Evolutionary conservation across 345 rosid species (phyloP).

Genomic region (Trapa bicornis): DNA sequence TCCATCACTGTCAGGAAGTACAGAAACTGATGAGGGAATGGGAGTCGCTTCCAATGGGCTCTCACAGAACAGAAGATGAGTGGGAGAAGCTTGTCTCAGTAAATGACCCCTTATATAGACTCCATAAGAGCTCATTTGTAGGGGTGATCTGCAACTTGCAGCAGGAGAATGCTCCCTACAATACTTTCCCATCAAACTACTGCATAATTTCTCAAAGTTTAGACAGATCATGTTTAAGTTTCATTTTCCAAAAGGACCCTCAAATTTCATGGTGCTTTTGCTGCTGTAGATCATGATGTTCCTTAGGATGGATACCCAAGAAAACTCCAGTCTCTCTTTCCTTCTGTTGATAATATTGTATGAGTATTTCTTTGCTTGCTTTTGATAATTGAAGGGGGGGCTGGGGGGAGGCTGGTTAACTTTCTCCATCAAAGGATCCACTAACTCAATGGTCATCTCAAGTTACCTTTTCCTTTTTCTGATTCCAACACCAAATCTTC

Average conservation of each 20-base stretch:
- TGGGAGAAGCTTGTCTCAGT: slow-evolving; percentile 19
- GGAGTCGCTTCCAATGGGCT: slow-evolving; percentile 13
- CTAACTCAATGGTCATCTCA: slow-evolving; percentile 27
- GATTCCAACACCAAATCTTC: slow-evolving; percentile 5
- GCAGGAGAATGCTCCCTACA: not conserved
- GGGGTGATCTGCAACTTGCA: not conserved
- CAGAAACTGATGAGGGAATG: slow-evolving; percentile 19
- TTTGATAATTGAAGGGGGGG: slow-evolving; percentile 17
- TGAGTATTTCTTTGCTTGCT: slow-evolving; percentile 13
- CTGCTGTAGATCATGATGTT: not conserved
- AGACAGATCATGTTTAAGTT: not conserved
- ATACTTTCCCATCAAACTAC: not conserved
- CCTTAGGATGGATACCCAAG: not conserved
- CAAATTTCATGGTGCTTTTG: not conserved
- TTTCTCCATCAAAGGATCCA: slow-evolving; percentile 28
- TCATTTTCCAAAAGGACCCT: not conserved
- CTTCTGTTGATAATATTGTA: not conserved
- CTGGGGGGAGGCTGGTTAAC: slow-evolving; percentile 1
- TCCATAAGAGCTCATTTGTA: not conserved
- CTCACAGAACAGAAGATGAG: slow-evolving; percentile 16
- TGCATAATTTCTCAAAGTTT: not conserved
- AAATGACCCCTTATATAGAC: slow-evolving; percentile 34
- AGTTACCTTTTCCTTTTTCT: slow-evolving; percentile 1
- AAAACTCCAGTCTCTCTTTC: slow-evolving; percentile 2
- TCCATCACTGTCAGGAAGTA: slow-evolving; percentile 24